These are phyloP conservation scores for Didymella lethalis DNA, from an alignment of 2,329 filamentous ascomycete genomes.

Conservation along the genomic window DNA sequence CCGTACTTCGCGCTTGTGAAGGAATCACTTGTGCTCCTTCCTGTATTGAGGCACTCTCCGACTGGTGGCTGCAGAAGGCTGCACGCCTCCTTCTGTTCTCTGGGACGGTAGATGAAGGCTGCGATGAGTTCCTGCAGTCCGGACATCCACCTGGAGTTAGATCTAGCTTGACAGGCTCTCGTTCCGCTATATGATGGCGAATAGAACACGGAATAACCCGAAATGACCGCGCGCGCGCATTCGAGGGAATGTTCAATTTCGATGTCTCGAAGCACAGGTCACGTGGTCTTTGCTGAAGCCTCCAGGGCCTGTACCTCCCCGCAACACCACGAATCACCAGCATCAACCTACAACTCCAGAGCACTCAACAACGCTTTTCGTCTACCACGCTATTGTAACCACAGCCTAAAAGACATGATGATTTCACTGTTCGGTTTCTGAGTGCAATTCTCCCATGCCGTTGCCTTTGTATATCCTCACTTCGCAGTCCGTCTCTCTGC, in stretches of 20 bases:
- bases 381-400: background rate
- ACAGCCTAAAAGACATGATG: background rate
- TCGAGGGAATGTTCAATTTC: background rate
- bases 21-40: conserved; percentile 22
- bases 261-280: background rate
- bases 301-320: background rate
- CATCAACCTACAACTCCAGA: background rate
- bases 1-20: conserved; percentile 20
- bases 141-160: background rate
- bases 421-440: background rate
- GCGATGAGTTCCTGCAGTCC: background rate
- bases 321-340: background rate
- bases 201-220: background rate
- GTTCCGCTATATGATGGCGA: background rate
- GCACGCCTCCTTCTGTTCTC: background rate
- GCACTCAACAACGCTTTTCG: background rate
- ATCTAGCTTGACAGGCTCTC: background rate
- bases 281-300: background rate
- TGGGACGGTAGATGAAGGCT: conserved; percentile 7
- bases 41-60: conserved; percentile 20
- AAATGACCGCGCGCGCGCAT: background rate
- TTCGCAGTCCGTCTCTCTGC: background rate
- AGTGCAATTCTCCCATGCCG: background rate
- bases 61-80: conserved; percentile 14
- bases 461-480: background rate